Evolutionary conservation across 106 monocot genomes (phyloP).

Genomic region (Dioscorea zingiberensis): DNA sequence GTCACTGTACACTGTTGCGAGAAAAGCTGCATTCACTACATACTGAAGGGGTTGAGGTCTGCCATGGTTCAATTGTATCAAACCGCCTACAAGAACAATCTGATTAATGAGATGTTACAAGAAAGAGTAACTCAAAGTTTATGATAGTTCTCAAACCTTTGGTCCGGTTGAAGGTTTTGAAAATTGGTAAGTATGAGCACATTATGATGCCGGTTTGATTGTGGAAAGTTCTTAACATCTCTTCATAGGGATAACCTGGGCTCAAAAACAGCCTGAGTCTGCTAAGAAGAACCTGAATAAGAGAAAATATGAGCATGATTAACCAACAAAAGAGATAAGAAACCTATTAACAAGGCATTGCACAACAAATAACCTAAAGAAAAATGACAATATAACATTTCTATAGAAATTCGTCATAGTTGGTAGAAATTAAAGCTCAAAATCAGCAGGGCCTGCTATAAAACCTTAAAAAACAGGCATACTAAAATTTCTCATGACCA

Average conservation of each 20-base stretch:
- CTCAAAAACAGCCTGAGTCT: conserved; percentile 76
- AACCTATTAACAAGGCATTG: no score
- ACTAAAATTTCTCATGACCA: no score
- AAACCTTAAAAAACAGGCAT: no score
- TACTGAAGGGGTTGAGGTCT: conserved; percentile 72
- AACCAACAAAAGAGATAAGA: no score
- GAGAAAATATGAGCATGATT: no score
- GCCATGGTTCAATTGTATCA: conserved; percentile 80
- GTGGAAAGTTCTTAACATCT: conserved; percentile 76
- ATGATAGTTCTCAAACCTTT: conserved; percentile 36
- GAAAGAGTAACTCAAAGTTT: neutral
- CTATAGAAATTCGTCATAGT: no score
- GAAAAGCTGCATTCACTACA: conserved; percentile 77
- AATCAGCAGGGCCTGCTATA: no score
- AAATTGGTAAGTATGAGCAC: conserved; percentile 84
- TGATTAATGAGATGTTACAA: neutral
- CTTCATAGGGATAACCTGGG: conserved; percentile 90
- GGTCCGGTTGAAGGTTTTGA: conserved; percentile 65
- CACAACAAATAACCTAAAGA: no score
- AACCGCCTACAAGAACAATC: conserved; percentile 37
- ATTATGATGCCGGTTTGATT: conserved; percentile 77
- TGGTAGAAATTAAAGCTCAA: no score
- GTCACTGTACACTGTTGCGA: conserved; percentile 70
- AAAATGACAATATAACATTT: no score
- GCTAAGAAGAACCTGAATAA: conserved; percentile 30